Base-by-base conservation (phyloP, 352 stramenopile species). In the Phytophthora aleatoria region DNA sequence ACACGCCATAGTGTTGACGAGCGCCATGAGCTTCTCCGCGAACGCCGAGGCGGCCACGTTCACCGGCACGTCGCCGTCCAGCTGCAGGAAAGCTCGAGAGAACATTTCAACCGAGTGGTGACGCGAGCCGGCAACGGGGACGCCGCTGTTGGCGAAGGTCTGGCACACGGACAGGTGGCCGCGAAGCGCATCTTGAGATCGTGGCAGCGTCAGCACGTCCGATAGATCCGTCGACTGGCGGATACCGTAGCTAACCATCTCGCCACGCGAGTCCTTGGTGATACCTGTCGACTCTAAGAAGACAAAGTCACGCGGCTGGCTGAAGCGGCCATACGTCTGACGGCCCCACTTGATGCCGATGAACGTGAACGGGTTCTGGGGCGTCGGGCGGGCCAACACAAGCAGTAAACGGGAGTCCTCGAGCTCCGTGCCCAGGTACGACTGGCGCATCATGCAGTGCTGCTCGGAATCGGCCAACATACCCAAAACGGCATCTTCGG, bases 221-320 rank as follows among this genome's bases (percentile, higher is more conserved):
- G 60, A 67, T 10, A 77, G 30, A 42, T 77, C 59, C 9, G 49
- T 64, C 7, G 69, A 77, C 49, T 78, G 68, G n/a, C 68, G 63
- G 8, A 81, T 24, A 35, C 61, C 63, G 64, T 84, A 86, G 41
- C 51, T 57, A 15, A 83, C 59, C 2, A 43, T 36, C 8, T 79
- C 36, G 11, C 74, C 77, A 8, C 64, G 33, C 6, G 69, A 13
- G 49, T 83, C 71, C 30, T 62, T 67, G 27, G 57, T 67, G 27
- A 84, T 56, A 36, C 77, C 77, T 28, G 63, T 79, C 2, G 70
- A 67, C 57, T 87, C 77, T n/a, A 87, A 36, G 43, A 77, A 83
- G 43, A 87, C 57, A 43, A 76, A 84, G 66, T 87, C 77, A 0
- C 77, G 77, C 1, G 65, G 42, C 13, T 76, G 62, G 24, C 62